These are phyloP conservation scores for Penicillium expansum DNA, from an alignment of 2,329 filamentous ascomycete species.

Conservation along the genomic window DNA sequence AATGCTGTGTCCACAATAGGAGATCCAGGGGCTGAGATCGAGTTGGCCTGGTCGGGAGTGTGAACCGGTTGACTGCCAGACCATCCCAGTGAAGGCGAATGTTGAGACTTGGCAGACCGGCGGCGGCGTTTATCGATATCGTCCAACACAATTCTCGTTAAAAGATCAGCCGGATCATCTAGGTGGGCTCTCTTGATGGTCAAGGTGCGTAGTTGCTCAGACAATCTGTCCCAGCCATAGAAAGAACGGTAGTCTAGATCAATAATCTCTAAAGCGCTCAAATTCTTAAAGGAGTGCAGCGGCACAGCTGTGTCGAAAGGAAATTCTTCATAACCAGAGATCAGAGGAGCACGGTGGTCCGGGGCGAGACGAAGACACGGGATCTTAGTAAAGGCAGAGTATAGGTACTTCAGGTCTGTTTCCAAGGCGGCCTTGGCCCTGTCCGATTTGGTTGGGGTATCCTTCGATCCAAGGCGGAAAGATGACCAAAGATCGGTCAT, in stretches of 20 bases:
- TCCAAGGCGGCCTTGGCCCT: constrained; percentile 83
- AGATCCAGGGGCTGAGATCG: constrained; percentile 67
- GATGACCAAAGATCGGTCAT: constrained; percentile 93
- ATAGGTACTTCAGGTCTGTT: constrained; percentile 89
- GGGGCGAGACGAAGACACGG: constrained; percentile 84
- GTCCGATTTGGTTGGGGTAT: constrained; percentile 77
- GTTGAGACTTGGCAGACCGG: constrained; percentile 80
- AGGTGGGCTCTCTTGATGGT: constrained; percentile 83
- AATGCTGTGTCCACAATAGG: constrained; percentile 51
- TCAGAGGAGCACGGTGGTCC: constrained; percentile 88
- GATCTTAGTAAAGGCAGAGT: constrained; percentile 98
- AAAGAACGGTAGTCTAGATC: constrained; percentile 97
- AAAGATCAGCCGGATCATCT: constrained; percentile 83
- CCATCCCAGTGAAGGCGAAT: constrained; percentile 74
- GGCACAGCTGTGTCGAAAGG: constrained; percentile 97
- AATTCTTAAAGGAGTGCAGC: constrained; percentile 94
- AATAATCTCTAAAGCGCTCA: constrained; percentile 88
- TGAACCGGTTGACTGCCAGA: constrained; percentile 60
- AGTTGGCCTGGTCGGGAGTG: constrained; percentile 61
- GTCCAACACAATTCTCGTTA: constrained; percentile 91
- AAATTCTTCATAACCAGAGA: constrained; percentile 93
- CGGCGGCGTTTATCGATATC: constrained; percentile 91
- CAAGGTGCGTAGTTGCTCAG: constrained; percentile 86
- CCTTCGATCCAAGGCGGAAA: constrained; percentile 76
- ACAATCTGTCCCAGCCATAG: constrained; percentile 91